A percentile compares a stretch with the other conserved stretches of the same genome.
Evolutionary conservation across 371 early-diverging fungal genomes (phyloP).

Genomic region (Rhizopus sp.): DNA sequence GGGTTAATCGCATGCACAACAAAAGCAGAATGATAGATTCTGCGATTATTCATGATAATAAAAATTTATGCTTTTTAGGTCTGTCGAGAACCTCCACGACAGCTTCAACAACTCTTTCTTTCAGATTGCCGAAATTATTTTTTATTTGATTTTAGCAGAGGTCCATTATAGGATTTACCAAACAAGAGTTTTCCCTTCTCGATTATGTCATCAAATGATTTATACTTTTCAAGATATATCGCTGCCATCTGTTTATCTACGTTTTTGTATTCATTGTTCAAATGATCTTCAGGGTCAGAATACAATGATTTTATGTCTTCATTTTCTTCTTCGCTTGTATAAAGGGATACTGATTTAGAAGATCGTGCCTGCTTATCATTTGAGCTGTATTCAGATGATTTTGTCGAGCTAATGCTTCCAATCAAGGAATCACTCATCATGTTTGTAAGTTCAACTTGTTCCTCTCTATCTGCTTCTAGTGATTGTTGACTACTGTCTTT

Average conservation of each 20-base stretch:
- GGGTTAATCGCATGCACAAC: too few relatives aligned
- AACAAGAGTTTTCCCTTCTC: constrained; percentile 24
- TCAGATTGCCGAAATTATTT: neutral
- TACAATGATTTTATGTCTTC: constrained; percentile 11
- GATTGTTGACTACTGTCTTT: neutral
- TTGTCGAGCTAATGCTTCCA: neutral
- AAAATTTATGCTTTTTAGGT: too few relatives aligned
- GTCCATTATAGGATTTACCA: constrained; percentile 15
- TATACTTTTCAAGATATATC: constrained; percentile 8
- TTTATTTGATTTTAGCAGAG: neutral
- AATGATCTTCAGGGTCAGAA: constrained; percentile 11
- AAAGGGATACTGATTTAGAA: constrained; percentile 9
- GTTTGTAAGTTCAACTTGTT: neutral
- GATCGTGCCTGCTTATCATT: neutral
- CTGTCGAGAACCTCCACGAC: too few relatives aligned
- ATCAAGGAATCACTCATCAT: constrained; percentile 2
- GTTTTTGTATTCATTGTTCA: neutral
- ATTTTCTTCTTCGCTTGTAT: constrained; percentile 10
- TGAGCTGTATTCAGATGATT: neutral
- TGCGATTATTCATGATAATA: too few relatives aligned
- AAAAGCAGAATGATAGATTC: too few relatives aligned
- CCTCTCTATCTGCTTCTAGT: neutral
- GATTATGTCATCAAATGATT: constrained; percentile 6
- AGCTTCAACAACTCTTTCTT: neutral
- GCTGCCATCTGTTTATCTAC: constrained; percentile 6